Conservation (phyloP, 2,329 filamentous ascomycete species). For the Stachybotrys echinatus region DNA sequence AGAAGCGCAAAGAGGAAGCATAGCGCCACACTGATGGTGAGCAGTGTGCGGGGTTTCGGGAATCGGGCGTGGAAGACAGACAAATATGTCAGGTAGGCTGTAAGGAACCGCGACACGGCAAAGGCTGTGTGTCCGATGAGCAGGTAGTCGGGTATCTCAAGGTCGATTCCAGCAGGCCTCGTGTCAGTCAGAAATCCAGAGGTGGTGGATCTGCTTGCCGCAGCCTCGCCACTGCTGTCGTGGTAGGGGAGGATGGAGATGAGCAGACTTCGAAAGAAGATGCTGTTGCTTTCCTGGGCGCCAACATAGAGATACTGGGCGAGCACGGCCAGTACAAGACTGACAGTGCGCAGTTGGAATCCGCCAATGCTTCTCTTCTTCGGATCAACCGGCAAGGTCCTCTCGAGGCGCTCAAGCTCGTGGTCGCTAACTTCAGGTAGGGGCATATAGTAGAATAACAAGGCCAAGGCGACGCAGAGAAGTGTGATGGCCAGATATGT, state of each 20-base stretch:
- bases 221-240: conserved; percentile 11
- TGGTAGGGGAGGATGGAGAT: conserved; percentile 30
- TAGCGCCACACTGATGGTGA: conserved; percentile 55
- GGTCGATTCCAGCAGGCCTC: conserved; percentile 37
- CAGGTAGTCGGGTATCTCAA: conserved; percentile 60
- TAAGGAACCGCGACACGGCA: conserved; percentile 66
- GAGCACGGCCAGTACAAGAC: conserved; percentile 64
- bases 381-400: conserved; percentile 43
- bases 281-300: conserved; percentile 61
- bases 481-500: conserved; percentile 77
- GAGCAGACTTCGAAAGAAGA: conserved; percentile 53
- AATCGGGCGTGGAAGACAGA: conserved; percentile 40
- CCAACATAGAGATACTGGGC: conserved; percentile 78
- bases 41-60: conserved; percentile 64
- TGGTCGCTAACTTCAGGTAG: conserved; percentile 55
- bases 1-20: conserved; percentile 54
- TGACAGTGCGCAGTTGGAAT: conserved; percentile 48
- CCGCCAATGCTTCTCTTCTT: conserved; percentile 43
- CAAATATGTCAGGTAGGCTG: conserved; percentile 58
- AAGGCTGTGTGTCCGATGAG: conserved; percentile 70
- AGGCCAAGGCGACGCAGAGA: conserved; percentile 64
- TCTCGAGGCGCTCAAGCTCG: conserved; percentile 45
- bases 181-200: neutral
- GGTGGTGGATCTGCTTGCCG: conserved; percentile 17
- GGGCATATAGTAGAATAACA: conserved; percentile 65